A percentile compares a stretch with the other conserved stretches of the same genome.
Conservation (phyloP, 768 basidiomycete species). For the Lanmaoa pseudosensibilis region DNA sequence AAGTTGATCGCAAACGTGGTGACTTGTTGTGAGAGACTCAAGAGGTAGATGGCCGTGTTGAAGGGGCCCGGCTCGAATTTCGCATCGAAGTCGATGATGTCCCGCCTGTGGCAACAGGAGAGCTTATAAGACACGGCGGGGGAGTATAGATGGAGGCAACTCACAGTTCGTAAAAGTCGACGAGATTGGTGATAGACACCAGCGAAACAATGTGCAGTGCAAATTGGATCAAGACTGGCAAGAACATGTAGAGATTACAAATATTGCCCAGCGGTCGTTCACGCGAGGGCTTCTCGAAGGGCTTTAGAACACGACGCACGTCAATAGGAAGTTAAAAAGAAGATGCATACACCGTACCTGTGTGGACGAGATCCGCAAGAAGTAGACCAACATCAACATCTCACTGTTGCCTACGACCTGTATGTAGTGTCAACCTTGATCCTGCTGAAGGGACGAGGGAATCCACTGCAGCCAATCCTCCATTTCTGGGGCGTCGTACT, state of each 20-base stretch:
- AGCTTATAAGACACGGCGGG: neutral
- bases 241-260: slow-evolving; percentile 92
- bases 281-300: slow-evolving; percentile 89
- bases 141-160: no score
- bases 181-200: slow-evolving; percentile 89
- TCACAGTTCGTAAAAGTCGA: slow-evolving; percentile 74
- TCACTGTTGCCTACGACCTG: slow-evolving; percentile 49
- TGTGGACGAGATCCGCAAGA: slow-evolving; percentile 95
- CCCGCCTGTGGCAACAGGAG: slow-evolving; percentile 43
- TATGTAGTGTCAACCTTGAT: no score
- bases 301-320: slow-evolving; percentile 56
- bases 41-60: slow-evolving; percentile 95
- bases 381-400: slow-evolving; percentile 91
- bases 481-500: no score
- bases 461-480: no score
- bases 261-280: slow-evolving; percentile 94
- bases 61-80: slow-evolving; percentile 93
- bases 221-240: slow-evolving; percentile 91
- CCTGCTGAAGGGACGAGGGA: no score
- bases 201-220: slow-evolving; percentile 87
- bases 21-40: slow-evolving; percentile 95
- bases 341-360: slow-evolving; percentile 56
- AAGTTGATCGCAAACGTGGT: no score
- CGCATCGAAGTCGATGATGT: slow-evolving; percentile 87
- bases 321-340: neutral